phyloP scores from a whole-genome alignment of 805 yeast genomes.

The Metschnikowia bowlesiae region DNA sequence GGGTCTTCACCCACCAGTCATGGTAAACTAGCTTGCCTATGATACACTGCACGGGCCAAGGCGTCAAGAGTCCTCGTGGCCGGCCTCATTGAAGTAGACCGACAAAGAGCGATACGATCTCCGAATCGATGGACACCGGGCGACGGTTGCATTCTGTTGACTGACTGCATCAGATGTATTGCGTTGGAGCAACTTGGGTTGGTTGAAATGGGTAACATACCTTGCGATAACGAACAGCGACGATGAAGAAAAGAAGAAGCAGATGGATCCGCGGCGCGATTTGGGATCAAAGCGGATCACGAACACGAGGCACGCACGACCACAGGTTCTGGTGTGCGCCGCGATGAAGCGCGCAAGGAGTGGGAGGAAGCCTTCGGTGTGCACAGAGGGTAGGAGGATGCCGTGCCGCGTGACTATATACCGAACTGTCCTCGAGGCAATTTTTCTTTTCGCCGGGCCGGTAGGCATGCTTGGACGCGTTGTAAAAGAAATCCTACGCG shows the following conservation, averaged over 20 bases:
- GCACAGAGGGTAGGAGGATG: neutral
- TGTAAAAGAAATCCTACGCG: too few species aligned
- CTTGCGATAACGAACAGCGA: constrained; percentile 21
- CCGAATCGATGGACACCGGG: neutral
- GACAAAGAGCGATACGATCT: neutral
- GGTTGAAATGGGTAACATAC: constrained; percentile 13
- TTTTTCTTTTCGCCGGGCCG: neutral
- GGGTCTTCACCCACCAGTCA: too few species aligned
- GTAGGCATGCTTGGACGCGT: neutral
- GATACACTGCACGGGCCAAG: neutral
- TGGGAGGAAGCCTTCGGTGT: neutral
- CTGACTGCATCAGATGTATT: neutral
- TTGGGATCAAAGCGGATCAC: constrained; percentile 6
- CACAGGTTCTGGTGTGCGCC: constrained; percentile 2
- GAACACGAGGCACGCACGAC: constrained; percentile 18
- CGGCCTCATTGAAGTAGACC: too few species aligned
- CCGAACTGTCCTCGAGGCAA: neutral
- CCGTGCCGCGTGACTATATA: neutral
- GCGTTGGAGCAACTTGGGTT: too few species aligned
- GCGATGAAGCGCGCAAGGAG: constrained; percentile 4
- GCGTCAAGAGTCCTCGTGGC: neutral
- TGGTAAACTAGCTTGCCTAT: too few species aligned
- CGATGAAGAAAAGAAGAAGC: constrained; percentile 13
- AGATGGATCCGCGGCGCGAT: constrained; percentile 9
- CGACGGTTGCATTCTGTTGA: neutral